Evolutionary conservation across 129 eudicot genomes (phyloP).

Genomic region (Sambucus nigra): DNA sequence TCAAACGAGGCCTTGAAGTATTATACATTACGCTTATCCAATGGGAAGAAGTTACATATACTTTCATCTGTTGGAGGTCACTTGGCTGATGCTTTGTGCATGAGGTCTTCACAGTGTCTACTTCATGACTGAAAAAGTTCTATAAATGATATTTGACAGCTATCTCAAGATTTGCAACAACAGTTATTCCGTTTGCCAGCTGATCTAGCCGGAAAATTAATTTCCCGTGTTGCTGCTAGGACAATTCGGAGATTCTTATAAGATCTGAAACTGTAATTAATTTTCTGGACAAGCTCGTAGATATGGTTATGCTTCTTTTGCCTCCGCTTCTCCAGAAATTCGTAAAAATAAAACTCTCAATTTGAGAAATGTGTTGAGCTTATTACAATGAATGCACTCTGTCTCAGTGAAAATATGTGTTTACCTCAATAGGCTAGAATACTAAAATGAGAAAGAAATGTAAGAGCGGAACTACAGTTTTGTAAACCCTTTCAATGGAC

Average conservation of each 20-base stretch:
- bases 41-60: too few relatives aligned
- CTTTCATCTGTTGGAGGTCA: too few relatives aligned
- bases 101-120: neutral
- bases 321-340: neutral
- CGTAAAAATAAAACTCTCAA: neutral
- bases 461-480: neutral
- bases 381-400: neutral
- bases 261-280: neutral
- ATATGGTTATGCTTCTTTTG: neutral
- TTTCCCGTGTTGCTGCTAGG: conserved; percentile 78
- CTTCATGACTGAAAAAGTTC: neutral
- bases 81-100: neutral
- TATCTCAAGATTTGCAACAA: conserved; percentile 63
- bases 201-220: conserved; percentile 56
- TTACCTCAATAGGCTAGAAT: neutral
- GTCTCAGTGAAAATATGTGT: too few relatives aligned
- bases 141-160: conserved; percentile 34
- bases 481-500: too few relatives aligned
- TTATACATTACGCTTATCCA: too few relatives aligned
- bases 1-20: too few relatives aligned
- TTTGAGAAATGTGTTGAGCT: neutral
- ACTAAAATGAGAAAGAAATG: neutral
- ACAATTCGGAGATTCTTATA: conserved; percentile 50
- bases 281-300: neutral
- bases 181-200: conserved; percentile 64